Evolutionary conservation across 345 rosid species (phyloP), one percentile per base, ranked within the genome.

Genomic region (Geranium brycei): DNA sequence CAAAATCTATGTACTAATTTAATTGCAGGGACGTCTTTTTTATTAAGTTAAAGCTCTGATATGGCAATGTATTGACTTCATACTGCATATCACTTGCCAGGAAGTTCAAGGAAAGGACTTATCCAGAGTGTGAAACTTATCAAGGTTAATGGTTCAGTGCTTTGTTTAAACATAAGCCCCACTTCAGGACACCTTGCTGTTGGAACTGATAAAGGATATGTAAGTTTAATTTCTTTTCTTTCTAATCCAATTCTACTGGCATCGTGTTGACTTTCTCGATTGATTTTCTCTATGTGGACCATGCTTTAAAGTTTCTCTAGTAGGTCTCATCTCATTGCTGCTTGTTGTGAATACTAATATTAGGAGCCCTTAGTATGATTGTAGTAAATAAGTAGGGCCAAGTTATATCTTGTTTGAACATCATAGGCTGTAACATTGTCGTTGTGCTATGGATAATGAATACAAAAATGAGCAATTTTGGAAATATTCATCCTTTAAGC

Each of bases 151-250:
- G 98, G 95, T 68, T 62, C 82, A 55, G 75, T 92, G 57, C 81
- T 80, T 56, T 85, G 87, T 66, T 60, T 92, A 58, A 79, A 70
- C 75, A 73, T 74, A 58, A 78, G 78, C 76, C 77, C 69, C 19
- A 80, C 61, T 75, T 76, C 85, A 2, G 78, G 80, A 32, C 84
- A 81, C 78, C 83, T 92, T 51, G 90, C 87, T 47, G 69, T 87
- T 66, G 96, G 97, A 62, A 70, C 95, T 62, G 95, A 86, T 70
- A 82, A 85, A 76, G 98, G 98, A 86, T 80, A 86, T 73, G 98
- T 85, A 83, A 77, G 91, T 51, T 67, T 61, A 53, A 58, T n/a
- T 30, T n/a, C 11, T 31, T 31, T 59, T 62, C 58, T 31, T 17
- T 62, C 58, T 51, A 51, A 30, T 17, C 32, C 35, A 32, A 56